Evolutionary conservation across 2,329 filamentous ascomycete species (phyloP), one percentile per base, ranked within the genome.

Genomic region (Penicillium expansum): DNA sequence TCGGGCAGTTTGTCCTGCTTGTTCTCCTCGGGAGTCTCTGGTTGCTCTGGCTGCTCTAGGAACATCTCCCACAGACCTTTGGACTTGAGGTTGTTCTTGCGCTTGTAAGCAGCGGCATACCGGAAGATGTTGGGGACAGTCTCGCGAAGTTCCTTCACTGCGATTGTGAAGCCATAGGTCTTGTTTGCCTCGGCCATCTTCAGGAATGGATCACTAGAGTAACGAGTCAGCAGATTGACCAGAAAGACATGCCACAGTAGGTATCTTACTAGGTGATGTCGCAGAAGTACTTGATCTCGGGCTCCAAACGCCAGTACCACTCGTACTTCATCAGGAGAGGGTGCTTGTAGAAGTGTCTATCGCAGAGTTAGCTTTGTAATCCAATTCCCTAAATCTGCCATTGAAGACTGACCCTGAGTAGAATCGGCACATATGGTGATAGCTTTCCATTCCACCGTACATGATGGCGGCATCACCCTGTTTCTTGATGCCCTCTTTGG

Each of bases 31-130:
- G 86, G 83, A 2, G 79, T 66, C 24, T 70, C 65, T 42, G 71
- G 67, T 55, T 83, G 76, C 57, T 81, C 76, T 24, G 81, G 77
- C 51, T 80, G 79, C 32, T 96, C 93, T 22, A 93, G 81, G 70
- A 99, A 99, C 94, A 99, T 97, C 76, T 97, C 93, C 94, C 94
- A 99, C 11, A 99, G 80, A 8, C 94, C 94, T 74, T 96, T 86
- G 14, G 92, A 96, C 18, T 87, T 90, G 48, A 97, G 79, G 68
- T 96, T 96, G 76, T 97, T 91, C 67, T 88, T 84, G 63, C 94
- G 87, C 80, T 95, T 97, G 80, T 96, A 99, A 52, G 94, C 94
- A 6, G 93, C 94, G n/a, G 94, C 93, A 70, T 99, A 99, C 60
- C 94, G 89, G 82, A 96, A 99, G 67, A 99, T 95, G 75, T 99